A percentile compares a stretch with the other conserved stretches of the same genome.
Evolutionary conservation across 371 early-diverging fungal genomes (phyloP).

Genomic region (Mortierella sp.): DNA sequence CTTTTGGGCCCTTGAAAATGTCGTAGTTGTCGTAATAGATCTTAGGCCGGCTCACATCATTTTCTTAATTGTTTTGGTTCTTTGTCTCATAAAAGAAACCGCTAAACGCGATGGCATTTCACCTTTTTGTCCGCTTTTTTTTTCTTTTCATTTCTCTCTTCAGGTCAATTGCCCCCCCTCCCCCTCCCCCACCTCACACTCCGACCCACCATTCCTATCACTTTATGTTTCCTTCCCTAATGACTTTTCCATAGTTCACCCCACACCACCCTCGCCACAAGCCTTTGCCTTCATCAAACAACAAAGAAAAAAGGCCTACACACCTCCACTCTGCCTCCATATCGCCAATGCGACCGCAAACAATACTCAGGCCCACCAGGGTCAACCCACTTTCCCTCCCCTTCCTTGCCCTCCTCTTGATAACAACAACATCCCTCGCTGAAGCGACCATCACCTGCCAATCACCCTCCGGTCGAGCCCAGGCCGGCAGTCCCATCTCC

Average conservation of each 20-base stretch:
- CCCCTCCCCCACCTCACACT: neutral
- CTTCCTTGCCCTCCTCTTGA: neutral
- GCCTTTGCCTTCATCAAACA: neutral
- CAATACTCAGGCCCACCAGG: too few species aligned
- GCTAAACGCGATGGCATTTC: neutral
- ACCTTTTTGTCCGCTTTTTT: neutral
- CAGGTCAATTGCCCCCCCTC: neutral
- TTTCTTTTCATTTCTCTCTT: neutral
- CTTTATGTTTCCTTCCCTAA: neutral
- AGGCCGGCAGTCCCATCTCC: neutral
- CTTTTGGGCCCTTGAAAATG: too few species aligned
- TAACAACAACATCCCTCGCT: neutral
- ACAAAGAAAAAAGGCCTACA: neutral
- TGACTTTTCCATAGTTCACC: neutral
- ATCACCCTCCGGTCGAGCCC: slow-evolving; percentile 9
- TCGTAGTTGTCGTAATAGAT: neutral
- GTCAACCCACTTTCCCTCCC: neutral
- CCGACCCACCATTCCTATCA: neutral
- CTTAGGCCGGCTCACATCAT: neutral
- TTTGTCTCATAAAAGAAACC: neutral
- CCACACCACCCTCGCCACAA: neutral
- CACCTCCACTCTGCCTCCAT: neutral
- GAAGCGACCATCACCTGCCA: slow-evolving; percentile 14
- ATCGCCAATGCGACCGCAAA: too few species aligned
- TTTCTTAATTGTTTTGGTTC: too few species aligned